Evolutionary conservation across 768 basidiomycete genomes (phyloP).

Genomic region (Termitomyces sp.): DNA sequence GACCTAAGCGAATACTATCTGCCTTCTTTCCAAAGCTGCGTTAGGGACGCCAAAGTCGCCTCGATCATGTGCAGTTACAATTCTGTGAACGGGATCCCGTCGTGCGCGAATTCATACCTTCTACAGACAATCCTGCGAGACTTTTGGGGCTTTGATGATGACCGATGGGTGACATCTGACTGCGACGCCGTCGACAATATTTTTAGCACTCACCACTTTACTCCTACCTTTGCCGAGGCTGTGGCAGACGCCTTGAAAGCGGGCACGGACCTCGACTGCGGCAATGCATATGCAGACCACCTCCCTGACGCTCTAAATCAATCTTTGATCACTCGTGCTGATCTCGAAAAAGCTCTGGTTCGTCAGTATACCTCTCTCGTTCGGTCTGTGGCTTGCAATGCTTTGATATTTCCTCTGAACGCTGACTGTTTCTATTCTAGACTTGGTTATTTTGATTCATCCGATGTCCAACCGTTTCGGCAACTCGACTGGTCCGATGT

Average conservation of each 20-base stretch:
- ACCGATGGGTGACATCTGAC: constrained; percentile 51
- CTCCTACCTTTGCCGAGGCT: constrained; percentile 36
- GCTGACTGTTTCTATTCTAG: constrained; percentile 21
- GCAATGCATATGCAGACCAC: constrained; percentile 36
- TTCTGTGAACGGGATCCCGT: constrained; percentile 52
- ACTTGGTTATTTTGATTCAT: constrained; percentile 52
- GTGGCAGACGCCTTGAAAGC: constrained; percentile 45
- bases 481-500: constrained; percentile 43
- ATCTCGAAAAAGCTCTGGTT: constrained; percentile 36
- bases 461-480: constrained; percentile 43
- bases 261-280: constrained; percentile 53
- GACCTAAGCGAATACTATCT: constrained; percentile 53
- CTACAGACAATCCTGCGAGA: constrained; percentile 47
- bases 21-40: constrained; percentile 51
- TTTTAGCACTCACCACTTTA: constrained; percentile 44
- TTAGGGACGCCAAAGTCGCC: constrained; percentile 54
- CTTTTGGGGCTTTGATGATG: constrained; percentile 43
- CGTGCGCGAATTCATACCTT: constrained; percentile 48
- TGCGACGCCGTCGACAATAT: constrained; percentile 52
- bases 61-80: constrained; percentile 65
- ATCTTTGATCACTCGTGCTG: constrained; percentile 36
- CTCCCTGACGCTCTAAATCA: constrained; percentile 44
- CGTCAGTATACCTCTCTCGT: constrained; percentile 50
- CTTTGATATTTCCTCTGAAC: neutral
- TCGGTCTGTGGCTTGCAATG: constrained; percentile 27